A percentile compares a stretch with the other conserved stretches of the same genome.
These are phyloP conservation scores for Epichloe amarillans DNA, from an alignment of 2,329 filamentous ascomycete genomes.

Conservation along the genomic window DNA sequence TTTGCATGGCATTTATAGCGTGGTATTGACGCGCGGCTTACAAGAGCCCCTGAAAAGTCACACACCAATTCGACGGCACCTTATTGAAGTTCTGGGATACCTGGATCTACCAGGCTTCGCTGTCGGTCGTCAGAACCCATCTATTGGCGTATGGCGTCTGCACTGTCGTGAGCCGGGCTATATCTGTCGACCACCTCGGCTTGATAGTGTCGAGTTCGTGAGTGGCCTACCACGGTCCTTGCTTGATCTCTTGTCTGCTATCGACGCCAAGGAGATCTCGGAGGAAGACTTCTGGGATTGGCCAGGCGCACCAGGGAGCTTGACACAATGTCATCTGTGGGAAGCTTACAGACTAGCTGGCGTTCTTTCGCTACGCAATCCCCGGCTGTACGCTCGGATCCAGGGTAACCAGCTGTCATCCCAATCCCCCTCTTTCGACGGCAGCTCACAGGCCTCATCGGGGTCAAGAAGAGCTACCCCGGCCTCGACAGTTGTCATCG, in stretches of 20 bases:
- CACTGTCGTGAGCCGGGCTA: constrained; percentile 3
- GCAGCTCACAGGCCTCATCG: background rate
- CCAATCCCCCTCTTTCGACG: background rate
- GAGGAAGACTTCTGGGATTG: constrained; percentile 2
- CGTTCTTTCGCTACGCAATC: background rate
- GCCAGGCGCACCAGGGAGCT: background rate
- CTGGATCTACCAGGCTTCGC: constrained; percentile 1
- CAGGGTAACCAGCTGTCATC: background rate
- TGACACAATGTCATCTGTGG: constrained; percentile 1
- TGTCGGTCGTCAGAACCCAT: background rate
- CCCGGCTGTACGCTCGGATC: background rate
- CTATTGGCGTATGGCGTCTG: constrained; percentile 1
- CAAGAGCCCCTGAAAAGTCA: background rate
- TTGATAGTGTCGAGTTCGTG: constrained; percentile 1
- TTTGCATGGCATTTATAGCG: background rate
- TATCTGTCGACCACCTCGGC: background rate
- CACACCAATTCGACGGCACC: background rate
- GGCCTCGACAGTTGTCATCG: background rate
- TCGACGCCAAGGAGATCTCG: background rate
- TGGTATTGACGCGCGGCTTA: background rate
- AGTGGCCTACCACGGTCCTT: constrained; percentile 1
- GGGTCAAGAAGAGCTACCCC: background rate
- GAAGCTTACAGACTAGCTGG: background rate
- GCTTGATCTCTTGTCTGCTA: background rate
- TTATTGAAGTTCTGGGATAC: constrained; percentile 1